Conservation (phyloP, 2,329 filamentous ascomycete species). For the Daldinia eschscholtzii region DNA sequence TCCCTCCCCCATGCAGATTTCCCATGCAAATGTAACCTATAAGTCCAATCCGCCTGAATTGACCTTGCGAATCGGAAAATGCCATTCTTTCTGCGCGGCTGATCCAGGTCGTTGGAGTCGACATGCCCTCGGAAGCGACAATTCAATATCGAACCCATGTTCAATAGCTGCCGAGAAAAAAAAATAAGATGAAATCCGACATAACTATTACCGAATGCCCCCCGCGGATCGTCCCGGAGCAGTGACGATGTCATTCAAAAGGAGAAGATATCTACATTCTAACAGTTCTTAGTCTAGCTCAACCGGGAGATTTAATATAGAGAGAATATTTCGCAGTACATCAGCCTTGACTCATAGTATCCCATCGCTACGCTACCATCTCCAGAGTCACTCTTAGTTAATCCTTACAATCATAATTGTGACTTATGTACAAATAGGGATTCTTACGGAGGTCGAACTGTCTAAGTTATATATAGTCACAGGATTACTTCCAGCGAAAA, state of each 20-base stretch:
- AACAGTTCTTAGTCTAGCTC: neutral
- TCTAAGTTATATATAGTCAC: too few relatives aligned
- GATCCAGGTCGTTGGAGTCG: constrained; percentile 39
- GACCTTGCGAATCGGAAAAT: constrained; percentile 29
- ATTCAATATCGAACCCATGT: constrained; percentile 7
- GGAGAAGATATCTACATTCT: neutral
- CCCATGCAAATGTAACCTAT: constrained; percentile 34
- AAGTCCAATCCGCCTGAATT: constrained; percentile 41
- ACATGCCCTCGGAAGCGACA: constrained; percentile 20
- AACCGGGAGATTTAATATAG: neutral
- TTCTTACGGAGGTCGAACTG: too few relatives aligned
- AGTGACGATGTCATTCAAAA: neutral
- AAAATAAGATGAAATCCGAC: neutral
- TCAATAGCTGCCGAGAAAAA: constrained; percentile 10
- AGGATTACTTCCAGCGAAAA: too few relatives aligned
- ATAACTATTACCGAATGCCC: neutral
- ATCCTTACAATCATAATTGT: too few relatives aligned
- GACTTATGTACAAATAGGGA: too few relatives aligned
- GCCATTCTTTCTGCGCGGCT: constrained; percentile 28
- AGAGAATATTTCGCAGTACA: neutral
- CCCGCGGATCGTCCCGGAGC: constrained; percentile 11
- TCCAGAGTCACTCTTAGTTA: too few relatives aligned
- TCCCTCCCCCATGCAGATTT: constrained; percentile 4
- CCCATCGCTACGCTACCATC: too few relatives aligned
- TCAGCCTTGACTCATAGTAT: constrained; percentile 4